Evolutionary conservation across 1,139 yeast species (phyloP), one percentile per base, ranked within the genome.

Genomic region (Lizanozyma gosingica): DNA sequence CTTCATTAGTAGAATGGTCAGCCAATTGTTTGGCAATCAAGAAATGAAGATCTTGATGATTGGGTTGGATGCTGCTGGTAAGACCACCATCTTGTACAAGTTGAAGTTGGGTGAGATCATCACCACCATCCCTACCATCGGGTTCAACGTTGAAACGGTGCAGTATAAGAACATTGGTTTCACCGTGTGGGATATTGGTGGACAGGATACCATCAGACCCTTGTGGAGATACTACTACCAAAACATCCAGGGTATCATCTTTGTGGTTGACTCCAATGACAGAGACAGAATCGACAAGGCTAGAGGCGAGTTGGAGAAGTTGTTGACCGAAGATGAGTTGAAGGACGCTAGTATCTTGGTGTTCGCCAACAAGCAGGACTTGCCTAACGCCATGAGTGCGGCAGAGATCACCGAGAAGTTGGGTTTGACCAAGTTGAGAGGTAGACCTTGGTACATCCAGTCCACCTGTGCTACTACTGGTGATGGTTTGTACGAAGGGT

Each of bases 141-240:
- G 70, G 37, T 64, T 64, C 53, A 64, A 64, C 45, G 70, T 64
- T 43, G 70, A 64, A 53, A 64, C 70, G 32, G 70, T 64, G 42
- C 70, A 64, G 49, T 64, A 64, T 53, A 64, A 64, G 52, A 64
- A 64, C 54, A 64, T 64, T 50, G 59, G 67, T 35, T 64, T 64
- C 48, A 64, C 70, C 14, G 70, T 64, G 35, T 64, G 70, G 70
- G 70, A 64, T 56, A 70, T 64, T 42, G 70, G 70, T 62, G 70
- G 70, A 56, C 70, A 64, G 54, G 67, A 63, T 50, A 64, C 63
- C 51, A 64, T 64, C 46, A 58, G 70, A 55, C 70, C 70, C 39
- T 63, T 64, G 50, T 64, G 70, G 70, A 62, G 70, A 57, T 64
- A 64, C 53, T 64, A 64, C 48, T 64, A 61, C 62, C 70, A 64